Evolutionary conservation across 805 yeast genomes (phyloP).

Genomic region (Metschnikowia orientalis): DNA sequence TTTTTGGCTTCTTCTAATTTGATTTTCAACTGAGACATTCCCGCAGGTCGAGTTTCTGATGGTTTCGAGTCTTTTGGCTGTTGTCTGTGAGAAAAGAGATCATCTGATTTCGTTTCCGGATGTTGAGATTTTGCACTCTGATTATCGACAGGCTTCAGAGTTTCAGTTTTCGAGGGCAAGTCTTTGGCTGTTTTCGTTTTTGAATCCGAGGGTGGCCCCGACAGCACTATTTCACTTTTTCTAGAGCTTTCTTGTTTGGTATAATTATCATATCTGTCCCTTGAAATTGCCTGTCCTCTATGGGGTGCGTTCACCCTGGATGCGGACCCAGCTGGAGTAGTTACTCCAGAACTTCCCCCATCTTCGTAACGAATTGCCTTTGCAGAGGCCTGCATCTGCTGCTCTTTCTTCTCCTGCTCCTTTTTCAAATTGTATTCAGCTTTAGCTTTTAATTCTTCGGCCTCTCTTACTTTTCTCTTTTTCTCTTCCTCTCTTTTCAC

Average conservation of each 20-base stretch:
- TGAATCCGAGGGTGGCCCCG: no score
- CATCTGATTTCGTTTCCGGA: no score
- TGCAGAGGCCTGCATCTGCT: constrained; percentile 7
- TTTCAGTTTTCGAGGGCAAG: no score
- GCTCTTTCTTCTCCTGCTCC: constrained; percentile 4
- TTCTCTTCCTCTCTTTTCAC: constrained; percentile 15
- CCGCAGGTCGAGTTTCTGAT: constrained; percentile 1
- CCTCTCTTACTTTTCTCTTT: constrained; percentile 10
- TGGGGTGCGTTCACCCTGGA: constrained; percentile 13
- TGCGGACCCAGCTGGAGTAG: constrained; percentile 11
- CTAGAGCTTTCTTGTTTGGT: constrained; percentile 9
- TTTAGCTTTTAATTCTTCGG: constrained; percentile 12
- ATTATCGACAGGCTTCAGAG: no score
- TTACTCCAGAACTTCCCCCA: constrained; percentile 5
- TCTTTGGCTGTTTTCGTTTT: no score
- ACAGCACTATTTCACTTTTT: neutral
- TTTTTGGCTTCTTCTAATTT: constrained; percentile 23
- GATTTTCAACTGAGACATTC: constrained; percentile 17
- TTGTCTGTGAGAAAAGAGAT: no score
- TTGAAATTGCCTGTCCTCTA: constrained; percentile 7
- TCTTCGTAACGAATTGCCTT: constrained; percentile 21
- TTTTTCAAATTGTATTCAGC: constrained; percentile 10
- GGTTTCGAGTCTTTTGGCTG: no score
- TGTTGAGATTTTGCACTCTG: no score
- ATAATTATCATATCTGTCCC: constrained; percentile 32